Evolutionary conservation across 2,329 filamentous ascomycete genomes (phyloP).

Genomic region (Hymenotorrendiella dingleyae): DNA sequence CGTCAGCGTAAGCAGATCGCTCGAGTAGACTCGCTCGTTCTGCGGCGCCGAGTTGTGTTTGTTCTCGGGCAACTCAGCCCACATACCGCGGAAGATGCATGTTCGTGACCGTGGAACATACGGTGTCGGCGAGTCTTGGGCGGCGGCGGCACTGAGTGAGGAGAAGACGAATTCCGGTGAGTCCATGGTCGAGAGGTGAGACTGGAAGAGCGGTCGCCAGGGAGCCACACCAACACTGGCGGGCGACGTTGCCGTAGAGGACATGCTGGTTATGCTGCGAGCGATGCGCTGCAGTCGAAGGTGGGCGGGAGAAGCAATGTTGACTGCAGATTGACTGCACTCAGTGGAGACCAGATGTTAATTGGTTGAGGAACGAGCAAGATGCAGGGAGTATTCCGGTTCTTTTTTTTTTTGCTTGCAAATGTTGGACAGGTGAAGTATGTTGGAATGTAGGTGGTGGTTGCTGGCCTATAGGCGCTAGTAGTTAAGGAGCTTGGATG

Average conservation of each 20-base stretch:
- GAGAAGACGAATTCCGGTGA: slow-evolving; percentile 36
- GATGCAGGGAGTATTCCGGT: too few relatives aligned
- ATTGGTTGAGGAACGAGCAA: slow-evolving; percentile 1
- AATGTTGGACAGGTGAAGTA: too few relatives aligned
- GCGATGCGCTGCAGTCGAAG: slow-evolving; percentile 23
- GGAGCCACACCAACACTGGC: slow-evolving; percentile 24
- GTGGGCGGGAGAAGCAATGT: slow-evolving; percentile 27
- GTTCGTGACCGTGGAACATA: slow-evolving; percentile 57
- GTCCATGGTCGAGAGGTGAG: slow-evolving; percentile 31
- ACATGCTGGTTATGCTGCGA: slow-evolving; percentile 31
- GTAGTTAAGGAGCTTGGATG: too few relatives aligned
- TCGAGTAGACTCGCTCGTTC: slow-evolving; percentile 68
- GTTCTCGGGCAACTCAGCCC: slow-evolving; percentile 66
- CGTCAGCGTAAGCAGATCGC: slow-evolving; percentile 75
- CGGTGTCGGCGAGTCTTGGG: slow-evolving; percentile 31
- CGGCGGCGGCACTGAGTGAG: slow-evolving; percentile 38
- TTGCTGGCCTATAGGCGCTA: too few relatives aligned
- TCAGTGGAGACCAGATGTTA: background rate
- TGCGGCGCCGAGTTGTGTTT: slow-evolving; percentile 64
- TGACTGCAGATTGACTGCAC: slow-evolving; percentile 9
- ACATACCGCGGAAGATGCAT: slow-evolving; percentile 83
- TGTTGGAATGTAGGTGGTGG: too few relatives aligned
- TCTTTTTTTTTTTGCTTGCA: too few relatives aligned
- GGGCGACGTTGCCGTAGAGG: slow-evolving; percentile 21
- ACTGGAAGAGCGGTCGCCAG: slow-evolving; percentile 31